Percentiles rank a stretch among this genome's conserved stretches.
Evolutionary conservation across 352 stramenopile genomes (phyloP).

Genomic region (Phytophthora capsici): DNA sequence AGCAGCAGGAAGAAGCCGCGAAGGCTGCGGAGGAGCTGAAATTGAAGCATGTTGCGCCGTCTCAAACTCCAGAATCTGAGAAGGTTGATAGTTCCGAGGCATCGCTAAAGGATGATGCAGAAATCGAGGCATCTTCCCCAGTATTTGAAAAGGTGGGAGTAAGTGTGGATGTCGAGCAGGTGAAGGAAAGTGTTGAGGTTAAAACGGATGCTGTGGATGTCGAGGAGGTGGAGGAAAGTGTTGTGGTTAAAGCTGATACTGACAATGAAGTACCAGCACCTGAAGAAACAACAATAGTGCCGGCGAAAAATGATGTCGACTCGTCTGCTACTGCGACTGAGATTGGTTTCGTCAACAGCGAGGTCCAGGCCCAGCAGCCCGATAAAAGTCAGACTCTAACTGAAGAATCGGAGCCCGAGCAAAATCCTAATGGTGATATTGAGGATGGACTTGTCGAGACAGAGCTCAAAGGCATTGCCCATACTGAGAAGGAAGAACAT

Average conservation of each 20-base stretch:
- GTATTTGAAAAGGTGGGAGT: neutral
- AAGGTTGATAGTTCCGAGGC: slow-evolving; percentile 2
- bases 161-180: neutral
- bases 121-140: neutral
- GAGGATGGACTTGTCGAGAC: neutral
- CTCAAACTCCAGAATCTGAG: neutral
- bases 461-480: neutral
- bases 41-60: slow-evolving; percentile 14
- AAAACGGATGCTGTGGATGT: neutral
- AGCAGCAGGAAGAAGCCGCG: slow-evolving; percentile 32
- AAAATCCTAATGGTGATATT: neutral
- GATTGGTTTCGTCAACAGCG: slow-evolving; percentile 1
- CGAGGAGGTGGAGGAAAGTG: neutral
- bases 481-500: neutral
- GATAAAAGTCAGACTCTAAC: neutral
- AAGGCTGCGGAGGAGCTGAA: slow-evolving; percentile 26
- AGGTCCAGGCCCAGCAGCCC: neutral
- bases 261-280: neutral
- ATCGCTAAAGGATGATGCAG: neutral
- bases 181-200: neutral
- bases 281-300: neutral
- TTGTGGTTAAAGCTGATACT: neutral
- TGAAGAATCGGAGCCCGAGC: neutral
- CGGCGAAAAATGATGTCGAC: neutral
- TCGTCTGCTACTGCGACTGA: neutral